Evolutionary conservation across 495 filamentous ascomycete genomes (phyloP).

Genomic region (Staphylotrichum tortipilum): DNA sequence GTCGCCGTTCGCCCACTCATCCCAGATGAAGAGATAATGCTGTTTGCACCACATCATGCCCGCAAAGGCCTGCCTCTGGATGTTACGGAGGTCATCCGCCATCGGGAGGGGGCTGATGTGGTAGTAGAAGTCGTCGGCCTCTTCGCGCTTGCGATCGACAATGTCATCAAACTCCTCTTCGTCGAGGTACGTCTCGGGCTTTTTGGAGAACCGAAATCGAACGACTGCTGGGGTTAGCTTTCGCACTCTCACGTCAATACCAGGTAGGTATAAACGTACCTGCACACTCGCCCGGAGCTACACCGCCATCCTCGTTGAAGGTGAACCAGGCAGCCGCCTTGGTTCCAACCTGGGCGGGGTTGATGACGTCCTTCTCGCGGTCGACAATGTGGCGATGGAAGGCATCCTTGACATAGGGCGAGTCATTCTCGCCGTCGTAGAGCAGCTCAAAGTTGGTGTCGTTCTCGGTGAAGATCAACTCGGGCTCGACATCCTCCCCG

Average conservation of each 20-base stretch:
- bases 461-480: constrained; percentile 87
- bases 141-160: constrained; percentile 72
- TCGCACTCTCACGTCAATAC: too few species aligned
- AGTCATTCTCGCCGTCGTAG: constrained; percentile 66
- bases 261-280: constrained; percentile 26
- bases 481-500: constrained; percentile 72
- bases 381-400: constrained; percentile 86
- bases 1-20: constrained; percentile 87
- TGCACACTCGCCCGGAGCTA: constrained; percentile 82
- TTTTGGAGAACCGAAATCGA: constrained; percentile 76
- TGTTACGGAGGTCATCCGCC: constrained; percentile 88
- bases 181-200: constrained; percentile 67
- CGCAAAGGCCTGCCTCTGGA: constrained; percentile 86
- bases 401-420: constrained; percentile 87
- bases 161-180: constrained; percentile 89
- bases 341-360: constrained; percentile 71
- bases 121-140: constrained; percentile 94
- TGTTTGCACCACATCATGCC: constrained; percentile 99
- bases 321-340: constrained; percentile 88
- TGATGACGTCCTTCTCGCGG: constrained; percentile 68
- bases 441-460: constrained; percentile 77
- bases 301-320: constrained; percentile 81
- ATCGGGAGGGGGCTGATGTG: constrained; percentile 89
- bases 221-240: constrained; percentile 49
- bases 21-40: constrained; percentile 93